These are phyloP conservation scores for Ensete ventricosum DNA, from an alignment of 176 grass and related monocot species.

Conservation along the genomic window DNA sequence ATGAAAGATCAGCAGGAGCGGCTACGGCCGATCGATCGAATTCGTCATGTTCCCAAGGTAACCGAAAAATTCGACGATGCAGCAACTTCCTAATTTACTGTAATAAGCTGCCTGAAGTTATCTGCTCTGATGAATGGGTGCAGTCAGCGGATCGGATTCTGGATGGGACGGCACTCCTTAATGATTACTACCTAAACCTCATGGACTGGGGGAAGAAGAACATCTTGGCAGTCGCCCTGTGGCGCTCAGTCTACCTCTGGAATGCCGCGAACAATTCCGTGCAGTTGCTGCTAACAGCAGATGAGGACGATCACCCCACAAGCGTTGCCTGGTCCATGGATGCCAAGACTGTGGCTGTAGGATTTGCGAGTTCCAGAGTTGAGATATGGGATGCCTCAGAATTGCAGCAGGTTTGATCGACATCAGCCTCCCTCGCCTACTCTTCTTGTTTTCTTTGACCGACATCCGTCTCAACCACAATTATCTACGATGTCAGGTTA, in stretches of 20 bases:
- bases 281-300: conserved; percentile 10
- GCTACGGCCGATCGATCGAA: not conserved
- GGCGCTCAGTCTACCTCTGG: conserved; percentile 28
- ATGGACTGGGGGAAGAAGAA: conserved; percentile 36
- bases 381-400: conserved; percentile 28
- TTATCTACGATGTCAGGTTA: conserved; percentile 9
- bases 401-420: conserved; percentile 15
- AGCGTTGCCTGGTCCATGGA: conserved; percentile 33
- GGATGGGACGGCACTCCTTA: conserved; percentile 17
- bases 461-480: too few species aligned
- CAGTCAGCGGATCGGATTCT: conserved; percentile 26
- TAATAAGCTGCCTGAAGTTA: too few species aligned
- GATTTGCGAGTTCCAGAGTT: conserved; percentile 29
- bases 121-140: not conserved
- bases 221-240: conserved; percentile 24
- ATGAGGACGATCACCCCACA: conserved; percentile 24
- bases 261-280: conserved; percentile 6
- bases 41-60: conserved; percentile 30
- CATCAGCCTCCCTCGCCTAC: too few species aligned
- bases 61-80: not conserved
- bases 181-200: conserved; percentile 26
- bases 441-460: not conserved
- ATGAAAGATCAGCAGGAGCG: conserved; percentile 7
- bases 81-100: too few species aligned
- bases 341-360: conserved; percentile 25